Conservation (phyloP, 352 stramenopile species). For the Phytophthora vignae region DNA sequence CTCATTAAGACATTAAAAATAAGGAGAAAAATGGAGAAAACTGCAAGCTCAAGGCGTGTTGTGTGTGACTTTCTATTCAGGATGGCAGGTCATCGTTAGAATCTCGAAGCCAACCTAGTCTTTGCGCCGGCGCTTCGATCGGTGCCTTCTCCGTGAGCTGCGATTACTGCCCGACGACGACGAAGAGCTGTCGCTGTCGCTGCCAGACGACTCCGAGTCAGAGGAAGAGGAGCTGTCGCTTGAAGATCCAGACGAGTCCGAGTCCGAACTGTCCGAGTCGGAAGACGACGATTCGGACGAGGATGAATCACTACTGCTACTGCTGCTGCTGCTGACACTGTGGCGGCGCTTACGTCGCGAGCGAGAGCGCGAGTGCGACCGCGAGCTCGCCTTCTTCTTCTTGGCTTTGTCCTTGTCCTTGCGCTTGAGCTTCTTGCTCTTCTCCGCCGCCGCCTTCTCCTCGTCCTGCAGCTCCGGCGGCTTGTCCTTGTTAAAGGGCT, state of each 20-base stretch:
- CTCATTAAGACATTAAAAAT: conserved; percentile 21
- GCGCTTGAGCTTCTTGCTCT: conserved; percentile 15
- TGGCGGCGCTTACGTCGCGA: conserved; percentile 34
- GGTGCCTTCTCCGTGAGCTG: conserved; percentile 33
- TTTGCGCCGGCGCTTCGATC: conserved; percentile 51
- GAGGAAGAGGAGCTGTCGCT: conserved; percentile 34
- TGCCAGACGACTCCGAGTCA: conserved; percentile 35
- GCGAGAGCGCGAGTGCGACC: background rate
- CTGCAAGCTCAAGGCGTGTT: background rate
- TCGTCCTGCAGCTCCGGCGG: conserved; percentile 62
- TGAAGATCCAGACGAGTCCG: conserved; percentile 28
- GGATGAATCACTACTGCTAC: conserved; percentile 29
- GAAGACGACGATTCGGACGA: conserved; percentile 46
- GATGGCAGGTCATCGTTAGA: too few species aligned
- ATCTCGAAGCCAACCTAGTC: conserved; percentile 29
- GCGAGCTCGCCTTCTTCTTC: conserved; percentile 7
- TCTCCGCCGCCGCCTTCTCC: conserved; percentile 34
- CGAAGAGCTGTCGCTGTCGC: conserved; percentile 39
- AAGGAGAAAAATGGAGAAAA: conserved; percentile 14
- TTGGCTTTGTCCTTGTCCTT: conserved; percentile 19
- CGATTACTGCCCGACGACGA: conserved; percentile 38
- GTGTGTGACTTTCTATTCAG: conserved; percentile 19
- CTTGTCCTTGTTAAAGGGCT: conserved; percentile 84
- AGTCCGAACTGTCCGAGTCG: conserved; percentile 26
- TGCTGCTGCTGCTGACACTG: conserved; percentile 47